phyloP scores from a whole-genome alignment of 345 rosid genomes.

The Brassica incana region DNA sequence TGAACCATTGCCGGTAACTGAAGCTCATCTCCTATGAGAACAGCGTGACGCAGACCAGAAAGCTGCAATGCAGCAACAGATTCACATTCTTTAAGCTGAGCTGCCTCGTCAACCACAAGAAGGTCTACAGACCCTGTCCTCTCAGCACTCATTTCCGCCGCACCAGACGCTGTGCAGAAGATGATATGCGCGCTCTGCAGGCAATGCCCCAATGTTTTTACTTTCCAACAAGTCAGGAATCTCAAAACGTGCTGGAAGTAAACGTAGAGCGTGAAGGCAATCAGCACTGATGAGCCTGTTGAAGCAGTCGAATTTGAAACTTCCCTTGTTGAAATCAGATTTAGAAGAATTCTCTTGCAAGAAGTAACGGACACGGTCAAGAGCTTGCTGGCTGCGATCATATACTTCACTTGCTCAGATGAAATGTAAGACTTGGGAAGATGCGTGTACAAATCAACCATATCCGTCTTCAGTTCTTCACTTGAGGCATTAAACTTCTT shows the following conservation, averaged over 20 bases:
- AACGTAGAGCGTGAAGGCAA: neutral
- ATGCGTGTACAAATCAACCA: conserved; percentile 41
- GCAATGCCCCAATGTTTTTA: neutral
- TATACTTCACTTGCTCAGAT: conserved; percentile 14
- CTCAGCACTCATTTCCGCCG: conserved; percentile 22
- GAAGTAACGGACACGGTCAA: neutral
- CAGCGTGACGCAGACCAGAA: conserved; percentile 41
- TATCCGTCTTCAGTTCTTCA: conserved; percentile 21
- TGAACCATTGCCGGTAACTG: conserved; percentile 52
- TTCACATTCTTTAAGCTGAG: conserved; percentile 58
- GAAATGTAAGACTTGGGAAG: conserved; percentile 39
- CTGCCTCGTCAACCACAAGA: conserved; percentile 53
- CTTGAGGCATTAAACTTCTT: neutral
- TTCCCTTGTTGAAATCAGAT: conserved; percentile 12
- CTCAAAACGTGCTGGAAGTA: neutral
- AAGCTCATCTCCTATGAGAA: conserved; percentile 52
- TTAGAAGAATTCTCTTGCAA: neutral
- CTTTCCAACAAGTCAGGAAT: neutral
- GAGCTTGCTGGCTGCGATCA: conserved; percentile 30
- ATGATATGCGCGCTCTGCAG: conserved; percentile 36
- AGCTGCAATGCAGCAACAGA: conserved; percentile 48
- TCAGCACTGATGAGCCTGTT: neutral
- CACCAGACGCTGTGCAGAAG: conserved; percentile 49
- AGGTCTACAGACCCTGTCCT: conserved; percentile 13
- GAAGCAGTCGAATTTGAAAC: neutral